Evolutionary conservation across 1,284 basidiomycete genomes (phyloP).

Genomic region (Schizopora paradoxa): DNA sequence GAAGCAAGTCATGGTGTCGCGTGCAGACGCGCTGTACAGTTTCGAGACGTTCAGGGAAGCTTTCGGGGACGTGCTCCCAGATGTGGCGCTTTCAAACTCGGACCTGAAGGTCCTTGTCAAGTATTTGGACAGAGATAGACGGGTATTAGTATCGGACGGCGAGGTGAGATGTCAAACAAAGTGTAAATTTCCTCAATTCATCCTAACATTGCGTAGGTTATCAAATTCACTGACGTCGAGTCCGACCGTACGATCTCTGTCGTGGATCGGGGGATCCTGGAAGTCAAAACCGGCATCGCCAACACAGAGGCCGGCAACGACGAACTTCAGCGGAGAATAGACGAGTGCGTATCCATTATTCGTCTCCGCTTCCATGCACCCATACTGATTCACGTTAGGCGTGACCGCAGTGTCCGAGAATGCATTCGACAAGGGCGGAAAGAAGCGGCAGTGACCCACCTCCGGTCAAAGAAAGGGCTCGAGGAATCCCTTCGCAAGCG

Average conservation of each 20-base stretch:
- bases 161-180: conserved; percentile 42
- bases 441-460: conserved; percentile 64
- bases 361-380: neutral
- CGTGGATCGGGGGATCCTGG: conserved; percentile 70
- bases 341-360: conserved; percentile 43
- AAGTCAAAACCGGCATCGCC: conserved; percentile 62
- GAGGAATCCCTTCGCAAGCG: conserved; percentile 77
- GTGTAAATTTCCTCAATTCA: conserved; percentile 5
- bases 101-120: conserved; percentile 72
- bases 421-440: conserved; percentile 70
- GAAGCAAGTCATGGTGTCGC: conserved; percentile 42
- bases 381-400: conserved; percentile 36
- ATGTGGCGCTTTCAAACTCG: conserved; percentile 39
- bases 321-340: conserved; percentile 59
- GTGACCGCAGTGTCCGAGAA: conserved; percentile 56
- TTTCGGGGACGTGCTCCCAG: conserved; percentile 37
- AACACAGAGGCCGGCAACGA: conserved; percentile 66
- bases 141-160: conserved; percentile 54
- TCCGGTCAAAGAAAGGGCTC: conserved; percentile 76
- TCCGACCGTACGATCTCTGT: conserved; percentile 42
- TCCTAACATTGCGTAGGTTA: conserved; percentile 41
- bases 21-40: conserved; percentile 62
- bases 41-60: conserved; percentile 54
- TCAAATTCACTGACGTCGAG: conserved; percentile 64
- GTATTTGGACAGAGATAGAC: conserved; percentile 75